Evolutionary conservation across 345 rosid species (phyloP), one percentile per base, ranked within the genome.

Genomic region (Triadica sebifera): DNA sequence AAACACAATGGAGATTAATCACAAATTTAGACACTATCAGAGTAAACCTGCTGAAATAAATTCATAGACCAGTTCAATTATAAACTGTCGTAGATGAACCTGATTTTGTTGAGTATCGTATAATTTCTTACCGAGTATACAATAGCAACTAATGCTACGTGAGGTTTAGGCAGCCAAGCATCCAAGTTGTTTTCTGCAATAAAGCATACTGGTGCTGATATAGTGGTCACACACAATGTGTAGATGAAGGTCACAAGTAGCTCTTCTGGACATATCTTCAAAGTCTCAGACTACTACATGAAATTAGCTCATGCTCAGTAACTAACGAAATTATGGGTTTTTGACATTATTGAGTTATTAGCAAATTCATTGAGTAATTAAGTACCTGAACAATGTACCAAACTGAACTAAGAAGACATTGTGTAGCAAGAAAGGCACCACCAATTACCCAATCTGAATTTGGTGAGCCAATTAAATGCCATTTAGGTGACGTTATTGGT

Each of bases 191-290:
- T 81, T 85, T 61, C 92, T 0, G 87, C 81, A 22, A 85, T 39
- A 43, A 92, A 68, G 29, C 88, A 87, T 10, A 92, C 89, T 8
- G 86, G 34, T 1, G 86, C 85, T 6, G 93, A 89, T 76, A 88
- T 70, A 43, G 86, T 75, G 76, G 88, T 88, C 20, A 88, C 98
- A 1, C 79, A 80, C 39, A 90, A 20, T 80, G 89, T 89, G 84
- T 90, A 92, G 13, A 83, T 81, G 86, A 87, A 94, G 64, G 88
- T 82, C 19, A 92, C 97, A 0, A 88, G 86, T 17, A 92, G 71
- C 69, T 94, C 98, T 0, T 87, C 88, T 0, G 96, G 96, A 76
- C 90, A 29, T 29, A 29, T 29, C 34, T 29, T 29, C 34, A 29
- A 29, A 29, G 2, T 29, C 34, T 29, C 34, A 37, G 90, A 75